Evolutionary conservation across 176 grass and related monocot species (phyloP), one percentile per base, ranked within the genome.

Genomic region (Triticum turgidum): DNA sequence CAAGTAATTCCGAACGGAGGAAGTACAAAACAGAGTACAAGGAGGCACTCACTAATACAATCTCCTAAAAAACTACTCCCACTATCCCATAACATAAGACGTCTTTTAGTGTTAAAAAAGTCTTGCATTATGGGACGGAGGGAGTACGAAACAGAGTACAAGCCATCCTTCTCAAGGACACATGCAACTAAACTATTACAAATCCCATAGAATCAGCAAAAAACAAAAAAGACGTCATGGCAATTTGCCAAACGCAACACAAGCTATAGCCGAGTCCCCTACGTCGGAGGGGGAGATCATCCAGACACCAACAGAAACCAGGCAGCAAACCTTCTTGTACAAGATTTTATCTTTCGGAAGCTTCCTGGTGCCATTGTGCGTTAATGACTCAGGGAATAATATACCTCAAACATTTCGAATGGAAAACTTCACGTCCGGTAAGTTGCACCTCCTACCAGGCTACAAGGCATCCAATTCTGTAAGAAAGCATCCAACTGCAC

Each of bases 391-490:
- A 13, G 5, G 30, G 82, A 91, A 91, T 82, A 82, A 78, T 59
- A 45, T n/a, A 59, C 11, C 65, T 82, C 71, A 88, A 85, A 8
- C 33, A 44, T 34, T 82, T 72, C 82, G 78, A 65, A 88, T 90
- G 33, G 63, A 70, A 77, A 61, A 69, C 20, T 82, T 88, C 78
- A 86, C 27, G 65, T 91, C 90, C 90, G 78, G 82, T 82, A 82
- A 70, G 30, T 71, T 11, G 52, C 81, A 56, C 37, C 90, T 20
- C 73, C 73, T 52, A 52, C 44, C 42, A 76, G 44, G 14, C 52
- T 78, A 63, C 11, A 42, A 84, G 73, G 86, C 86, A 91, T 88
- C 90, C 65, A 85, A 85, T 91, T 85, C 89, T 77, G 82, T 15
- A 42, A 76, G 42, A 73, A 83, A 65, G 69, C 76, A 61, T 9